phyloP scores from a whole-genome alignment of 208 protist species.

The Wallacemonas sp. region DNA sequence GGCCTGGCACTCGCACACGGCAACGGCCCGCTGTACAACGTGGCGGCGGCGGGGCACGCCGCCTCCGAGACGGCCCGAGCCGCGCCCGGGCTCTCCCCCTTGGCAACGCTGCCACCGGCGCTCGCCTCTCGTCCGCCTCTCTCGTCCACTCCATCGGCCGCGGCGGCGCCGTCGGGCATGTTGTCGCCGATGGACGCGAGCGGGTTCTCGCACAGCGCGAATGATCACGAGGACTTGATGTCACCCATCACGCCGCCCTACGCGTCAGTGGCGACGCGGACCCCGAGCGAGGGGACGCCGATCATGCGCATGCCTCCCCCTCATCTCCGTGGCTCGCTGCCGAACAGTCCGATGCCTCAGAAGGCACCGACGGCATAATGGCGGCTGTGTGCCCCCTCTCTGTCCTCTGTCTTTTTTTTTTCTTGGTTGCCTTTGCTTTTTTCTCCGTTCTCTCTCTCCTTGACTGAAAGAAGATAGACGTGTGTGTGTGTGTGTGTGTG shows the following conservation, averaged over 20 bases:
- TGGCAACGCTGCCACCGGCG: no score
- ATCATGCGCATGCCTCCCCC: conserved; percentile 8
- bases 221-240: background rate
- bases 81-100: background rate
- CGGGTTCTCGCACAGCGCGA: background rate
- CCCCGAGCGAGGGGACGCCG: background rate
- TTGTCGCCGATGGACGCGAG: background rate
- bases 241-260: background rate
- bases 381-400: background rate
- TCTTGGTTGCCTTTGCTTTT: background rate
- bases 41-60: background rate
- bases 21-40: background rate
- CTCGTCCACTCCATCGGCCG: background rate
- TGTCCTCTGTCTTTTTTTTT: background rate
- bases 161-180: background rate
- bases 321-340: no score
- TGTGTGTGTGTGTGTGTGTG: no score
- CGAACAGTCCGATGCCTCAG: no score
- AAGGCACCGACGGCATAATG: no score
- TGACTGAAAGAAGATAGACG: background rate
- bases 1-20: background rate
- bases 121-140: background rate
- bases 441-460: background rate
- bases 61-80: background rate
- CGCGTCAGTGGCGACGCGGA: background rate